Conservation (phyloP, 306 rosid genomes). For the Astragalus membranaceus region DNA sequence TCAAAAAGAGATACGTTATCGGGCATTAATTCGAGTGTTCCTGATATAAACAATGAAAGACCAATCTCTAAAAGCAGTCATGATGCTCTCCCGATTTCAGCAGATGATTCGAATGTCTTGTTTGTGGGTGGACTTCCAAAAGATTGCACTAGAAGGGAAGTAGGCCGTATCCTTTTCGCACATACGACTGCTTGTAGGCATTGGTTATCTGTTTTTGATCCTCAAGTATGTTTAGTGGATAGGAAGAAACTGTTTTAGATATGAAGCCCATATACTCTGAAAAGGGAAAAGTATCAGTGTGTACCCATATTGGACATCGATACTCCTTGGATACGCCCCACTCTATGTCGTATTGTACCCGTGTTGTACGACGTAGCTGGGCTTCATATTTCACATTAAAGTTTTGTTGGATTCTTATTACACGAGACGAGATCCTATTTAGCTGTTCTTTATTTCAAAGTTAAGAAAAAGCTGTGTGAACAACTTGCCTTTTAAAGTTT, state of each 20-base stretch:
- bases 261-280: background rate
- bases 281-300: too few species aligned
- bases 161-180: constrained; percentile 70
- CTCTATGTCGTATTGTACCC: too few species aligned
- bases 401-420: background rate
- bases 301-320: too few species aligned
- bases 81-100: constrained; percentile 22
- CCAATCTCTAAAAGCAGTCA: constrained; percentile 27
- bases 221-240: background rate
- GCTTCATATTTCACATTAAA: background rate
- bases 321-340: too few species aligned
- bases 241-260: background rate
- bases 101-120: constrained; percentile 55
- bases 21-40: constrained; percentile 30
- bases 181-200: constrained; percentile 1
- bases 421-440: background rate
- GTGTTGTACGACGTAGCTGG: too few species aligned
- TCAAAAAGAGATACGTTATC: constrained; percentile 29
- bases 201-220: constrained; percentile 8
- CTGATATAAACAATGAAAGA: constrained; percentile 34
- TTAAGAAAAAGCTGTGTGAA: background rate
- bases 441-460: background rate
- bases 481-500: constrained; percentile 8
- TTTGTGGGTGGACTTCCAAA: constrained; percentile 70
- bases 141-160: constrained; percentile 87